Evolutionary conservation across 257 asterid genomes (phyloP), one percentile per base, ranked within the genome.

Genomic region (Nicotiana obtusifolia): DNA sequence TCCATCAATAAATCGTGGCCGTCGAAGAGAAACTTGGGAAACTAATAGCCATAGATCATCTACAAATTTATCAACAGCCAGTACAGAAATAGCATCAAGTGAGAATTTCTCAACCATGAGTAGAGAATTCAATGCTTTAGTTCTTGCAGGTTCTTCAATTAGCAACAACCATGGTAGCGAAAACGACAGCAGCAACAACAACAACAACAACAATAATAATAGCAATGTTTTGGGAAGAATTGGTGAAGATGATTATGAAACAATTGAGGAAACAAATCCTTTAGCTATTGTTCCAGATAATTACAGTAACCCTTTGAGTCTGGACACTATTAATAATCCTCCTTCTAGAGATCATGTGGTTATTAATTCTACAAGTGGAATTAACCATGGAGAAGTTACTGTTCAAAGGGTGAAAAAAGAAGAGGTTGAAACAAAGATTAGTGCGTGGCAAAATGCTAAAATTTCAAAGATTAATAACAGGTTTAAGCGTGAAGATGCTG

Each of bases 381-480:
- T 41, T 41, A 41, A 0, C 49, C 49, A 41, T 69, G 84, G 83
- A 0, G 90, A 86, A 31, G 69, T 88, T 30, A 85, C 96, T 16
- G 87, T 94, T 69, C 92, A 87, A 37, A 84, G 89, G 4, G 99
- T 93, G 89, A 95, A 93, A 92, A 94, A 86, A 57, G 99, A 91
- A 86, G 99, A 95, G 85, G 95, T 92, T 69, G 95, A 90, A 3
- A n/a, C 97, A 47, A 95, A 93, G 97, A 95, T 95, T 4, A 78
- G 9, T 41, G 99, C 99, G 20, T 95, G 99, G 99, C 91, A 95
- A 41, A 91, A 88, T 49, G 97, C 98, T 4, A 91, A 95, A 80
- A 82, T 91, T 17, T 88, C 98, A 2, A 95, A 91, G 93, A 80
- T 95, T 31, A 94, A 95, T 24, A 95, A 95, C 60, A 89, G 98